Conservation (phyloP, 2,329 filamentous ascomycete species). For the Intubia oerlemansii region DNA sequence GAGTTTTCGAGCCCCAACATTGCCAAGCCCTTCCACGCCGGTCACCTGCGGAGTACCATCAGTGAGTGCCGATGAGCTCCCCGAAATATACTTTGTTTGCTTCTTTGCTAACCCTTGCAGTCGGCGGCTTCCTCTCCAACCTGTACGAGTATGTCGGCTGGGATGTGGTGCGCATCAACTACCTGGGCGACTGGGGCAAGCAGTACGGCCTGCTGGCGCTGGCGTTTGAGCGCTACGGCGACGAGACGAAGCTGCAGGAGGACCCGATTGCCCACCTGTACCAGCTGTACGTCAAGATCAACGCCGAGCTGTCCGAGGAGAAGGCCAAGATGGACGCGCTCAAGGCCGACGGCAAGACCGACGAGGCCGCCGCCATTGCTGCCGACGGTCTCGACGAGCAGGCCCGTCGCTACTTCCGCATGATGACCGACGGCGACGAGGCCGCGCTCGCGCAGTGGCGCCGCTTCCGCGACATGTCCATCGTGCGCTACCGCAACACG, state of each 20-base stretch:
- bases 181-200: conserved; percentile 66
- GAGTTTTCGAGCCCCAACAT: conserved; percentile 79
- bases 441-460: conserved; percentile 40
- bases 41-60: conserved; percentile 58
- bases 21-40: conserved; percentile 66
- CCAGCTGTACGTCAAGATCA: conserved; percentile 65
- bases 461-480: conserved; percentile 44
- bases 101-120: no score
- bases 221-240: conserved; percentile 55
- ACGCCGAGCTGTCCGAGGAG: conserved; percentile 42
- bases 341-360: conserved; percentile 31
- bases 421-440: conserved; percentile 46
- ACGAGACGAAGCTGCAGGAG: conserved; percentile 44
- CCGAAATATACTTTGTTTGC: no score
- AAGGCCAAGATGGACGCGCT: conserved; percentile 40
- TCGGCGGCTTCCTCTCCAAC: conserved; percentile 56
- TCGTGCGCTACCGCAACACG: conserved; percentile 43
- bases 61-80: no score
- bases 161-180: conserved; percentile 57
- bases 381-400: conserved; percentile 47
- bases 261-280: conserved; percentile 71
- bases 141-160: conserved; percentile 50
- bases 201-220: conserved; percentile 54
- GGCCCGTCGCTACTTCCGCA: conserved; percentile 50
- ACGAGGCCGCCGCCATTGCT: conserved; percentile 26